Base-by-base conservation (phyloP, 1,284 basidiomycete genomes). In the Farysia itapuensis region DNA sequence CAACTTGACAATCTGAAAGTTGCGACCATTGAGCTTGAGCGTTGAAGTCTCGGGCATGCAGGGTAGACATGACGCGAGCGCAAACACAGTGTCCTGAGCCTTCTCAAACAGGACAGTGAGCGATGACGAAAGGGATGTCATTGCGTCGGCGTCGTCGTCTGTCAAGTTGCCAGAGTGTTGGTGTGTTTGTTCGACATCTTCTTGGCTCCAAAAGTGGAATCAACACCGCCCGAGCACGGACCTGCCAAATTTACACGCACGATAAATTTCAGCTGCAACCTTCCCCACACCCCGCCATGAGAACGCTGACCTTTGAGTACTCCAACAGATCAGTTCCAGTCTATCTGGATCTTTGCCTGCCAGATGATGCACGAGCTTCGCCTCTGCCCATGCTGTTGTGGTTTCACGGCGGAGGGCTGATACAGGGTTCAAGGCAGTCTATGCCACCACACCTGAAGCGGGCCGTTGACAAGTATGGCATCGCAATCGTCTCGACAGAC, bases 21-120 rank as follows among this genome's bases (percentile, higher is more conserved):
- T 57, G 35, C 61, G 59, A 4, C 72, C 72, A 39, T 74, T 73
- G 32, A 75, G 56, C 38, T 67, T 63, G 43, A 76, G 57, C 3
- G 46, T 34, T 2, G 66, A 52, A 3, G 46, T 45, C 20, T 58
- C 50, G 30, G 58, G 50, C n/a, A 46, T 59, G 43, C 67, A 70
- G 4, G 57, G 60, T 6, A 72, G 44, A 30, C 67, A 66, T 3
- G 65, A 63, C 3, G 61, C 43, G 36, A 72, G 51, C 7, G 70
- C 65, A 35, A 56, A 65, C 39, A 63, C 36, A 21, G 59, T 58
- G 38, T 72, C 70, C 42, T 67, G 70, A 4, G 53, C 58, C 7
- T 50, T 39, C 19, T 67, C 64, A 21, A 67, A 47, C 8, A 66
- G 49, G 29, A 35, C 35, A 5, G 41, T 30, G 25, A 65, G 45